Evolutionary conservation across 108 stramenopile genomes (phyloP), one percentile per base, ranked within the genome.

Genomic region (Skeletonema tropicum): DNA sequence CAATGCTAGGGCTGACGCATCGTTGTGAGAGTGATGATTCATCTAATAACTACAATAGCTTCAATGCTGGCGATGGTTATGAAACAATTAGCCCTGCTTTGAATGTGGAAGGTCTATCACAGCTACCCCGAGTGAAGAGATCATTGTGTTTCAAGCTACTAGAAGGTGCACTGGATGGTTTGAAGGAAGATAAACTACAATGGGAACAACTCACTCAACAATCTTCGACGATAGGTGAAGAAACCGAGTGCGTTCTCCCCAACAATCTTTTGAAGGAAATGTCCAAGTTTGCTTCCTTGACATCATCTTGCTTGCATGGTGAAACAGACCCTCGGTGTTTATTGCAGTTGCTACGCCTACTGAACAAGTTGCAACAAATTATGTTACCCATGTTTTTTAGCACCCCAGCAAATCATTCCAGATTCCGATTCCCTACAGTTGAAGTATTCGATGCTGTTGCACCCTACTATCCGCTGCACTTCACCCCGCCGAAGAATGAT

Each of bases 301-400:
- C 81, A 23, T 64, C 88, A 26, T 79, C 74, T n/a, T 95, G 94
- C 70, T 68, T 95, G n/a, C 85, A 88, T 36, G 94, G 92, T 9
- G 94, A 95, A 64, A 93, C 94, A 3, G 94, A 95, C 84, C 94
- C 94, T 36, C 89, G 94, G 25, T 95, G 94, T 68, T 67, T 95
- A 6, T 60, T 87, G 74, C 94, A 95, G 64, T 66, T 95, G 15
- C 78, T 95, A 19, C 60, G 74, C 11, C 63, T 95, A 49, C 63
- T 95, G 45, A 71, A 90, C 65, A 49, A 69, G n/a, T 62, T 86
- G 48, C 94, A 92, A 73, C 52, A 36, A 63, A 55, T 68, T 8
- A 62, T 84, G 65, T 14, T 75, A 17, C 83, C 81, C 21, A 38
- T 79, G 58, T 83, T 82, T 30, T 31, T 42, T 63, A 26, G 23